Conservation (phyloP, 1,139 yeast species). For the Candida sp. region DNA sequence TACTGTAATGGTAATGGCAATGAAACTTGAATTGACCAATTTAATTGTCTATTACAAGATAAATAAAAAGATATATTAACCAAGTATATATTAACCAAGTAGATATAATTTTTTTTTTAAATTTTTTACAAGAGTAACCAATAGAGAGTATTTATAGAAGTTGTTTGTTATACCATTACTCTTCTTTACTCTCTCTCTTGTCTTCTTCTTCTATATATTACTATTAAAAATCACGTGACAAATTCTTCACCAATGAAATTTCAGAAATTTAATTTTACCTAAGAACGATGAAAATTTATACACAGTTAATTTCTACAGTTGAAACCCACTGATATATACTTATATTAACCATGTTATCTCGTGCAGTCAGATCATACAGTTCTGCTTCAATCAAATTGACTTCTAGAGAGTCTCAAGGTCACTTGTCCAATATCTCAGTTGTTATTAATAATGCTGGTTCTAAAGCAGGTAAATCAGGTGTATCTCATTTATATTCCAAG, state of each 20-base stretch:
- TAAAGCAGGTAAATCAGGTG: conserved; percentile 75
- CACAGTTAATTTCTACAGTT: too few species aligned
- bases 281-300: neutral
- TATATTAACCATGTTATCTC: conserved; percentile 42
- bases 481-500: conserved; percentile 81
- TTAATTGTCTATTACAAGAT: too few species aligned
- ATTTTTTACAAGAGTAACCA: too few species aligned
- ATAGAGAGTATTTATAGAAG: too few species aligned
- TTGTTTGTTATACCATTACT: neutral
- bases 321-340: too few species aligned
- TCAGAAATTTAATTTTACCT: conserved; percentile 8
- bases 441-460: conserved; percentile 83
- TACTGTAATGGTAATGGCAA: too few species aligned
- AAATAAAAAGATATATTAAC: too few species aligned
- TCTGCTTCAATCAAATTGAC: conserved; percentile 45
- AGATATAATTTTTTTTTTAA: too few species aligned
- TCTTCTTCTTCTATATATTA: neutral
- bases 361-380: conserved; percentile 49
- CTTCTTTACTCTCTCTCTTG: neutral
- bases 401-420: conserved; percentile 51
- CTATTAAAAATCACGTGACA: conserved; percentile 6
- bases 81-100: too few species aligned
- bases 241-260: conserved; percentile 12
- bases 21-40: too few species aligned
- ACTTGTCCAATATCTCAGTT: conserved; percentile 67